Percentiles rank a stretch among this genome's conserved stretches.
These are phyloP conservation scores for Picochlorum sp. DNA, from an alignment of 139 green algal species.

Conservation along the genomic window DNA sequence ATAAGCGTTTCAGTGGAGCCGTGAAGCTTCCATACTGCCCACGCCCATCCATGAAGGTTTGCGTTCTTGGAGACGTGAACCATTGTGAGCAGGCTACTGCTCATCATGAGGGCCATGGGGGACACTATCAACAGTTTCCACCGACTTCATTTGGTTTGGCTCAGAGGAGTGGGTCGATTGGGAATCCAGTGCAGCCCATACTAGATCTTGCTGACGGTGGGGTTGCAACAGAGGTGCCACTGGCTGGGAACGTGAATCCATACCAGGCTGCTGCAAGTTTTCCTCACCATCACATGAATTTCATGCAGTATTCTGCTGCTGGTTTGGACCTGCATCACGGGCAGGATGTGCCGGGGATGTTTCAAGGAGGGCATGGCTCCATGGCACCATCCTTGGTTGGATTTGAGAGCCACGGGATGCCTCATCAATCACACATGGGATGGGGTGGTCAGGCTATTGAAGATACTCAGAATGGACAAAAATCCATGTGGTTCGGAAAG, in stretches of 20 bases:
- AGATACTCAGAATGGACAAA: constrained; percentile 25
- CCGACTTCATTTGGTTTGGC: no score
- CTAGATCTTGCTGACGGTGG: background rate
- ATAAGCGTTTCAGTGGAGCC: constrained; percentile 99
- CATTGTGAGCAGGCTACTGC: constrained; percentile 93
- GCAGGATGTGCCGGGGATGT: no score
- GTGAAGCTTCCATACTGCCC: constrained; percentile 95
- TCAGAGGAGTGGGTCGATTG: no score
- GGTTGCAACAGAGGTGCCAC: background rate
- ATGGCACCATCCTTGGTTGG: no score
- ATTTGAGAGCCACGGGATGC: background rate
- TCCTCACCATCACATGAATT: background rate
- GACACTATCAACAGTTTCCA: no score
- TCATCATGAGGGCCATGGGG: no score
- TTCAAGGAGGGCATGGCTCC: no score
- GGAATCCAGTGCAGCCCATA: background rate
- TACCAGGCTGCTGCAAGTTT: background rate
- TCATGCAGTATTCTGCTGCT: no score
- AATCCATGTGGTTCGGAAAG: constrained; percentile 58
- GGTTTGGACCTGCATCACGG: no score
- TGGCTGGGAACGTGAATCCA: background rate
- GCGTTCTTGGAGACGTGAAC: constrained; percentile 97
- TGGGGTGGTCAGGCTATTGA: constrained; percentile 64
- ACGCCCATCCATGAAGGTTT: constrained; percentile 88
- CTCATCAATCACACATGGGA: constrained; percentile 23